These are phyloP conservation scores for Scenedesmus sp. DNA, from an alignment of 163 green algal species.

Conservation along the genomic window DNA sequence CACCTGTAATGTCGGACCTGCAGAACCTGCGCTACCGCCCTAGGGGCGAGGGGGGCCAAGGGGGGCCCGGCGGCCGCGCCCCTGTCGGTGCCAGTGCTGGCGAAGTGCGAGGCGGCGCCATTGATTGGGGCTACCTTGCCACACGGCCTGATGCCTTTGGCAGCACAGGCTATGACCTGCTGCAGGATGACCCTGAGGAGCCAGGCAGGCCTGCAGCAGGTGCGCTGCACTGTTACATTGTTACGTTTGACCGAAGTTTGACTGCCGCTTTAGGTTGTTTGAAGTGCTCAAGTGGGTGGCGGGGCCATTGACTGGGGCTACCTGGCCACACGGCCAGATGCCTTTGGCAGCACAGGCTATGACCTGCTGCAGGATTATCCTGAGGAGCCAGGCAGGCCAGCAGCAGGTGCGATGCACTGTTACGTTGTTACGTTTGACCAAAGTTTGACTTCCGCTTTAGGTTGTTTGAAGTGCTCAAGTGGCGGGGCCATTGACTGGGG, in stretches of 20 bases:
- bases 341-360: constrained; percentile 36
- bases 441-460: not conserved
- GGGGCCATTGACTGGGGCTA: constrained; percentile 76
- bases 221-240: too few species aligned
- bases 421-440: not conserved
- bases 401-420: not conserved
- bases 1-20: not conserved
- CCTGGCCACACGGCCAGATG: constrained; percentile 58
- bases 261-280: too few species aligned
- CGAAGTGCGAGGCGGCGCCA: constrained; percentile 57
- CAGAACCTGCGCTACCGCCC: constrained; percentile 57
- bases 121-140: constrained; percentile 79
- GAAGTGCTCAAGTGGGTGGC: constrained; percentile 31
- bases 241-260: too few species aligned
- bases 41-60: constrained; percentile 17
- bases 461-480: too few species aligned
- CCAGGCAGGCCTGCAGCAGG: not conserved
- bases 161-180: constrained; percentile 37
- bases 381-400: not conserved
- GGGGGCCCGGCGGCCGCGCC: not conserved
- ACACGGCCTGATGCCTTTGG: constrained; percentile 53
- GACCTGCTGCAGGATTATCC: constrained; percentile 34
- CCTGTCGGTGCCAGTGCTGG: constrained; percentile 58
- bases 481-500: constrained; percentile 74
- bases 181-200: constrained; percentile 7